Conservation (phyloP, 2,329 filamentous ascomycete species). For the Samsoniella hepiali region DNA sequence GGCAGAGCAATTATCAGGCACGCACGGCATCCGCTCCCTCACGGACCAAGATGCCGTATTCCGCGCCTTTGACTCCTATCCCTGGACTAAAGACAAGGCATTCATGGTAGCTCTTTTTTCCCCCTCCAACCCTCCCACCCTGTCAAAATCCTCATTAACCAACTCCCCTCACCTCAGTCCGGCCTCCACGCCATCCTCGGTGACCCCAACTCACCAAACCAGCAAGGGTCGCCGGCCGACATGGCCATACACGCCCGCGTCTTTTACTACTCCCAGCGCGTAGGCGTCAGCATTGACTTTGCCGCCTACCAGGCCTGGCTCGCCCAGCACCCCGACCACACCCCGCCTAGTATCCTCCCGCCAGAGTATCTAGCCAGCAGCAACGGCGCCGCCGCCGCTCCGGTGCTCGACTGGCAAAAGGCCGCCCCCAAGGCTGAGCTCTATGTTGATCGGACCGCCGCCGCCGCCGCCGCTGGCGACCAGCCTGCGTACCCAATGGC, state of each 20-base stretch:
- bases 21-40: conserved; percentile 39
- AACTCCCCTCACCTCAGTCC: conserved; percentile 35
- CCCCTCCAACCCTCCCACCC: neutral
- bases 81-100: conserved; percentile 64
- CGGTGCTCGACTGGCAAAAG: conserved; percentile 45
- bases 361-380: conserved; percentile 28
- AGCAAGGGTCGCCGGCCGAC: conserved; percentile 49
- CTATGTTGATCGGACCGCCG: conserved; percentile 39
- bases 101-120: conserved; percentile 53
- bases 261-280: conserved; percentile 60
- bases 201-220: conserved; percentile 40
- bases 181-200: conserved; percentile 65
- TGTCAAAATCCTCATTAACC: neutral
- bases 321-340: conserved; percentile 32
- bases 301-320: conserved; percentile 66
- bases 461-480: conserved; percentile 28
- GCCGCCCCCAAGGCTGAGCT: conserved; percentile 48
- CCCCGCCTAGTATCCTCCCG: conserved; percentile 36
- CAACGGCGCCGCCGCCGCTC: conserved; percentile 15
- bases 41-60: conserved; percentile 46
- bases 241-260: conserved; percentile 64
- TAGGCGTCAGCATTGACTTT: conserved; percentile 59
- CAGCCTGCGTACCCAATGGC: conserved; percentile 73
- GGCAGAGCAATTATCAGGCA: conserved; percentile 29
- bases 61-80: conserved; percentile 61